These are phyloP conservation scores for Termitomyces titanicus DNA, from an alignment of 768 basidiomycete genomes.

Conservation along the genomic window DNA sequence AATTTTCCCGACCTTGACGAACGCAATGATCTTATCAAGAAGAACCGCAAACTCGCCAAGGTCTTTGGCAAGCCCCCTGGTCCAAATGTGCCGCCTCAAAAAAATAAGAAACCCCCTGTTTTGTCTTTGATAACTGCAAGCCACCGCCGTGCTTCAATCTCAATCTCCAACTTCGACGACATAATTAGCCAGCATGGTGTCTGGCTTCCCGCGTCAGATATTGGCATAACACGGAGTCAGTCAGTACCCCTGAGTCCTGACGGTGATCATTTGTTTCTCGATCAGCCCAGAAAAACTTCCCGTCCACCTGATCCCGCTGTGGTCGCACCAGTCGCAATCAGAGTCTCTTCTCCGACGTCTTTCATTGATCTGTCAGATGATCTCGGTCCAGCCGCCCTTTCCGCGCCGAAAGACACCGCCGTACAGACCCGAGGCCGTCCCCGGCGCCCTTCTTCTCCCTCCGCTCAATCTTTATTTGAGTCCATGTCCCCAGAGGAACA, in stretches of 20 bases:
- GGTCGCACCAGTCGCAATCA: conserved; percentile 11
- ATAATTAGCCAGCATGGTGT: conserved; percentile 15
- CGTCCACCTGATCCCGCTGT: conserved; percentile 17
- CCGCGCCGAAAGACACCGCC: conserved; percentile 14
- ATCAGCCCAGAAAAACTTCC: conserved; percentile 7
- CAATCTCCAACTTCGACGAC: conserved; percentile 19
- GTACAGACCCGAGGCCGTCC: conserved; percentile 19
- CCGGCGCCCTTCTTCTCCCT: conserved; percentile 31
- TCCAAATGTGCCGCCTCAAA: conserved; percentile 31
- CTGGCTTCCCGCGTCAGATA: conserved; percentile 28
- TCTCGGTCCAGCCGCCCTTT: conserved; percentile 27
- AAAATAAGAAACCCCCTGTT: conserved; percentile 3
- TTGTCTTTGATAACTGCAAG: conserved; percentile 16
- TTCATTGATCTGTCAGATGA: conserved; percentile 74
- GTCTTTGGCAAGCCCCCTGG: conserved; percentile 71
- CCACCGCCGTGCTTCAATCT: conserved; percentile 19
- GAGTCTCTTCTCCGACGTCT: conserved; percentile 37
- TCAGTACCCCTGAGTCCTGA: conserved; percentile 53
- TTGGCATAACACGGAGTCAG: conserved; percentile 38
- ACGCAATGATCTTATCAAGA: conserved; percentile 69
- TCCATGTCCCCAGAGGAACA: conserved; percentile 47
- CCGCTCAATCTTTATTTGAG: conserved; percentile 45
- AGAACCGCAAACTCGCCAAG: conserved; percentile 75
- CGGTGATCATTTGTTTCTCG: conserved; percentile 37
- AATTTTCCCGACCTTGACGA: conserved; percentile 63